These are phyloP conservation scores for Miamiensis avidus DNA, from an alignment of 169 alveolate species.

Conservation along the genomic window DNA sequence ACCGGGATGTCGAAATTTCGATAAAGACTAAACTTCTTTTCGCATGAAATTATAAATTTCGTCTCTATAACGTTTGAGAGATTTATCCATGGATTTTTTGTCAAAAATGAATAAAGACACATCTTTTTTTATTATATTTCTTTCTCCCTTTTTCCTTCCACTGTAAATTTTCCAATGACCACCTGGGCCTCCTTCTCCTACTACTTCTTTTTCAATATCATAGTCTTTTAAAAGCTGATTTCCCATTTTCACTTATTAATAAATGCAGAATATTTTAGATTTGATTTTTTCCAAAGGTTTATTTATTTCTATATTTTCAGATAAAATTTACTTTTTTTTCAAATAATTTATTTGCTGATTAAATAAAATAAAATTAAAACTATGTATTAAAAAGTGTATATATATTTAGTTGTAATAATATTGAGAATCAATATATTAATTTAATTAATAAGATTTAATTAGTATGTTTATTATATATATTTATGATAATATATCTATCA, in stretches of 20 bases:
- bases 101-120: conserved; percentile 18
- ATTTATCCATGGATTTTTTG: conserved; percentile 23
- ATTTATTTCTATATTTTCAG: not conserved
- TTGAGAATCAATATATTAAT: too few relatives aligned
- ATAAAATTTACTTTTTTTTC: too few relatives aligned
- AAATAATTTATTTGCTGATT: too few relatives aligned
- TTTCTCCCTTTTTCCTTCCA: too few relatives aligned
- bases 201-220: conserved; percentile 16
- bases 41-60: conserved; percentile 3
- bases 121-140: conserved; percentile 16
- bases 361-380: too few relatives aligned
- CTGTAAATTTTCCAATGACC: conserved; percentile 17
- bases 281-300: not conserved
- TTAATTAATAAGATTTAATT: too few relatives aligned
- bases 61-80: not conserved
- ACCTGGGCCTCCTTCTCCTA: conserved; percentile 9
- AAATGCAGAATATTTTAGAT: not conserved
- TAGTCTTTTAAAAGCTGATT: conserved; percentile 10
- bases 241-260: conserved; percentile 2
- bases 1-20: conserved; percentile 21
- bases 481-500: too few relatives aligned
- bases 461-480: too few relatives aligned
- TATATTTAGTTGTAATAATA: too few relatives aligned
- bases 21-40: not conserved
- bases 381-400: too few relatives aligned